phyloP scores from a whole-genome alignment of 768 basidiomycete species.

The Lactifluus echinatus region DNA sequence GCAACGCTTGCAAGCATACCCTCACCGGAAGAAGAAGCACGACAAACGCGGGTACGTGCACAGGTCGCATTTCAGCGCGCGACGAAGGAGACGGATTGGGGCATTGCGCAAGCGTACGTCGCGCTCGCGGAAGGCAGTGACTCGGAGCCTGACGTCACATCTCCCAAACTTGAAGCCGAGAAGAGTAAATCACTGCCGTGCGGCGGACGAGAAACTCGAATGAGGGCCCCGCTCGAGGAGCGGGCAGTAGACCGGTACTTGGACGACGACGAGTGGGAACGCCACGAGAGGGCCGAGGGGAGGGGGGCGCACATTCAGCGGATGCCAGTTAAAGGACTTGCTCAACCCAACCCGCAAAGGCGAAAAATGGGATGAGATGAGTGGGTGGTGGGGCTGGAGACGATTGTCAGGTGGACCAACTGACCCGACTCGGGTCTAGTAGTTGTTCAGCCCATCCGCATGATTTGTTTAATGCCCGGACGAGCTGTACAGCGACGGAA shows the following conservation, averaged over 20 bases:
- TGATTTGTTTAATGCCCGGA: too few relatives aligned
- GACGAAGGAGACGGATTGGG: constrained; percentile 63
- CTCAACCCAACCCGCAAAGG: too few relatives aligned
- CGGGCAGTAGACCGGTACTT: constrained; percentile 52
- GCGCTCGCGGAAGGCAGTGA: constrained; percentile 44
- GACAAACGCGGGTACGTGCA: constrained; percentile 44
- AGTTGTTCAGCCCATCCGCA: too few relatives aligned
- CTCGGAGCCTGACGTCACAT: constrained; percentile 13
- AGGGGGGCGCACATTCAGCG: constrained; percentile 19
- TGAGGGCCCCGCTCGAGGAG: constrained; percentile 30
- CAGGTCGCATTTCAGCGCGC: constrained; percentile 52
- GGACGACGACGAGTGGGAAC: constrained; percentile 67
- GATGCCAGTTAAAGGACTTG: background rate
- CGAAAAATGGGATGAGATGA: too few relatives aligned
- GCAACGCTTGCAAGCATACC: constrained; percentile 20
- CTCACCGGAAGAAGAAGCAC: constrained; percentile 33
- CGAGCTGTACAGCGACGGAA: too few relatives aligned
- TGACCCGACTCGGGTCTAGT: too few relatives aligned
- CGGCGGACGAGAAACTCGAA: constrained; percentile 1
- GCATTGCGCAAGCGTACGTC: constrained; percentile 61
- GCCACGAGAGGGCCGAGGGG: constrained; percentile 28
- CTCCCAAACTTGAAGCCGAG: constrained; percentile 22
- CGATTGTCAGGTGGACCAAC: too few relatives aligned
- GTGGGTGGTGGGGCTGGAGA: too few relatives aligned
- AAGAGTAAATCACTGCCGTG: constrained; percentile 11